Evolutionary conservation across 306 rosid genomes (phyloP).

Genomic region (Bauhinia variegata): DNA sequence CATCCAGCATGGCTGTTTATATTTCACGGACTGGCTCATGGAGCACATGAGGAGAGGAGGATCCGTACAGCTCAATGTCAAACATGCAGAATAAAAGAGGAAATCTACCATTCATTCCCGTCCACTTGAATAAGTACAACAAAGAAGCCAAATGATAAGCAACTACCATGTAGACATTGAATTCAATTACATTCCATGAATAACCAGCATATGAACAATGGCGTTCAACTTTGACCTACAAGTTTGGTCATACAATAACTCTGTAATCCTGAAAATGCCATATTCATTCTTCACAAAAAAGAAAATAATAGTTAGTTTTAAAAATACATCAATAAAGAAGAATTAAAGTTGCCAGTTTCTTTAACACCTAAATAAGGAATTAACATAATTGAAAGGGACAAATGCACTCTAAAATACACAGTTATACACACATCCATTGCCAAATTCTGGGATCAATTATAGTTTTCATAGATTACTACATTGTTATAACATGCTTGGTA

Average conservation of each 20-base stretch:
- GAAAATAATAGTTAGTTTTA: constrained; percentile 19
- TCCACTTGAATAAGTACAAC: constrained; percentile 44
- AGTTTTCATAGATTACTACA: constrained; percentile 21
- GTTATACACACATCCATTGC: constrained; percentile 23
- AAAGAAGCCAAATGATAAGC: constrained; percentile 41
- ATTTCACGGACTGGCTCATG: constrained; percentile 40
- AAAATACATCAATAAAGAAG: constrained; percentile 19
- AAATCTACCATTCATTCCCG: constrained; percentile 44
- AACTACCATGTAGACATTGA: constrained; percentile 28
- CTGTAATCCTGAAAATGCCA: constrained; percentile 28
- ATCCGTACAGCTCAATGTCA: constrained; percentile 44
- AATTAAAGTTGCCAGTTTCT: not conserved
- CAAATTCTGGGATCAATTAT: constrained; percentile 10
- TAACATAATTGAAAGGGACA: constrained; percentile 4
- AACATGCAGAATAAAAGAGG: constrained; percentile 38
- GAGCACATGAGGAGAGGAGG: constrained; percentile 47
- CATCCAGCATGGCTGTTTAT: constrained; percentile 38
- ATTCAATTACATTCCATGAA: constrained; percentile 41
- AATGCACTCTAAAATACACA: not conserved
- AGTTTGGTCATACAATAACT: constrained; percentile 20
- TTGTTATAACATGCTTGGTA: constrained; percentile 12
- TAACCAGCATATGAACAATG: constrained; percentile 24
- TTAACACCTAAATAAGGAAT: constrained; percentile 11
- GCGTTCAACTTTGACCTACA: constrained; percentile 40
- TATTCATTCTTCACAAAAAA: constrained; percentile 25